Percentiles rank a stretch among this genome's conserved stretches.
These are phyloP conservation scores for Tetracladium setigerum DNA, from an alignment of 495 filamentous ascomycete species.

Conservation along the genomic window DNA sequence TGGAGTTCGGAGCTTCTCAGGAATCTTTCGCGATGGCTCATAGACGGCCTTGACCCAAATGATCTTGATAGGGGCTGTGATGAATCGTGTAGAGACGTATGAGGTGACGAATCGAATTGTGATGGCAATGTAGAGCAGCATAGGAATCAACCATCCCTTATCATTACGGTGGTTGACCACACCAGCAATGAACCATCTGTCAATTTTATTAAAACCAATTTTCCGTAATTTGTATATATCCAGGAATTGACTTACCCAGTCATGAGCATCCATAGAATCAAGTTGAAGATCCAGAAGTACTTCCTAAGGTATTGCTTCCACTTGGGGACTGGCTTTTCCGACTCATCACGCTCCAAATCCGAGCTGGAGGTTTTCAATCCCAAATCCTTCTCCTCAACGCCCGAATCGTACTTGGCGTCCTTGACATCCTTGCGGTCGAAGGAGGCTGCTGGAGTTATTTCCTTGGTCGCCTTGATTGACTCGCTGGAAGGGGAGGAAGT, in stretches of 20 bases:
- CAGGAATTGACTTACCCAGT: conserved; percentile 43
- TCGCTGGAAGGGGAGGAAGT: no score
- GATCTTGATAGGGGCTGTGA: conserved; percentile 55
- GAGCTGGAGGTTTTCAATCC: not conserved
- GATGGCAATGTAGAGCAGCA: conserved; percentile 72
- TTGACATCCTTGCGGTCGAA: no score
- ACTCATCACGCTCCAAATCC: not conserved
- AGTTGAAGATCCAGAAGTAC: conserved; percentile 37
- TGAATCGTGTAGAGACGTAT: conserved; percentile 58
- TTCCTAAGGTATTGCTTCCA: conserved; percentile 25
- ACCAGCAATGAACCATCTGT: conserved; percentile 83
- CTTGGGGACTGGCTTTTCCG: not conserved
- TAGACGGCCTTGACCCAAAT: conserved; percentile 54
- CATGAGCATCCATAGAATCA: conserved; percentile 47
- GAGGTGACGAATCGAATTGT: conserved; percentile 65
- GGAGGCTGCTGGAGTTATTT: no score
- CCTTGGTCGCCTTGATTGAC: no score
- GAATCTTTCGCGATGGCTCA: conserved; percentile 40
- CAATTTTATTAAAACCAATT: not conserved
- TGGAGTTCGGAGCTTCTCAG: conserved; percentile 53
- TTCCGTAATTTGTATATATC: not conserved
- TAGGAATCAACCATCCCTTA: conserved; percentile 77
- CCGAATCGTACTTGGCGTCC: not conserved
- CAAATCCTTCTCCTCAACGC: conserved; percentile 1
- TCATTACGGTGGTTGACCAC: conserved; percentile 65